These are phyloP conservation scores for Dipteronia dyeriana DNA, from an alignment of 345 rosid species.

Conservation along the genomic window DNA sequence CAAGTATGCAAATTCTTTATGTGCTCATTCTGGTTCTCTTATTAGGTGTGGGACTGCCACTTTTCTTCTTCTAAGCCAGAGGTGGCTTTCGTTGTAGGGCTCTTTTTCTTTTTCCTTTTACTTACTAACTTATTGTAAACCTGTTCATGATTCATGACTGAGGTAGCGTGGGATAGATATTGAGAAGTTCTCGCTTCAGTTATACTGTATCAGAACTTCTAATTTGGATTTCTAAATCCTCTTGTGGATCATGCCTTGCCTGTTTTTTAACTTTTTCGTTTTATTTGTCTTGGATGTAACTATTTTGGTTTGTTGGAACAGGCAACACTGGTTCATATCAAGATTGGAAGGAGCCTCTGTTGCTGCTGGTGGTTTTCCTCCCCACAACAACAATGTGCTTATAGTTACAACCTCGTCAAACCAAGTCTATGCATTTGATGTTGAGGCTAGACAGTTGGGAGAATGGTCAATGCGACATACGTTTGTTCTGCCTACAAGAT, in stretches of 20 bases:
- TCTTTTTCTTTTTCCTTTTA: neutral
- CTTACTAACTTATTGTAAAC: neutral
- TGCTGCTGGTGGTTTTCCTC: slow-evolving; percentile 89
- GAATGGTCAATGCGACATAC: slow-evolving; percentile 81
- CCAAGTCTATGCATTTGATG: slow-evolving; percentile 85
- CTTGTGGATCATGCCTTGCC: neutral
- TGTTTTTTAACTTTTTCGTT: slow-evolving; percentile 5
- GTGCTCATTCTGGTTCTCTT: neutral
- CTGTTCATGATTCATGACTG: neutral
- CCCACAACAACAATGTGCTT: slow-evolving; percentile 65
- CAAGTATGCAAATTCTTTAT: neutral
- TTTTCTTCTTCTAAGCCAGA: neutral
- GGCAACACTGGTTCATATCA: slow-evolving; percentile 97
- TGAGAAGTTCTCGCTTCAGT: neutral
- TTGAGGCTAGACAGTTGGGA: slow-evolving; percentile 85
- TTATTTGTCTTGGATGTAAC: slow-evolving; percentile 11
- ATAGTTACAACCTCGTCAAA: slow-evolving; percentile 78
- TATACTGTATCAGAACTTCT: neutral
- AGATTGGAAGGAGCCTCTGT: slow-evolving; percentile 92
- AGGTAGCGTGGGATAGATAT: neutral
- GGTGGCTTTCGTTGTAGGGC: neutral
- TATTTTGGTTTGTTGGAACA: slow-evolving; percentile 29
- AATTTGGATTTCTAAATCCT: neutral
- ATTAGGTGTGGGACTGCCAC: neutral
- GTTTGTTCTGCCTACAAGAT: slow-evolving; percentile 67